phyloP scores from a whole-genome alignment of 208 protist species.

The Blastocrithidia nonstop region DNA sequence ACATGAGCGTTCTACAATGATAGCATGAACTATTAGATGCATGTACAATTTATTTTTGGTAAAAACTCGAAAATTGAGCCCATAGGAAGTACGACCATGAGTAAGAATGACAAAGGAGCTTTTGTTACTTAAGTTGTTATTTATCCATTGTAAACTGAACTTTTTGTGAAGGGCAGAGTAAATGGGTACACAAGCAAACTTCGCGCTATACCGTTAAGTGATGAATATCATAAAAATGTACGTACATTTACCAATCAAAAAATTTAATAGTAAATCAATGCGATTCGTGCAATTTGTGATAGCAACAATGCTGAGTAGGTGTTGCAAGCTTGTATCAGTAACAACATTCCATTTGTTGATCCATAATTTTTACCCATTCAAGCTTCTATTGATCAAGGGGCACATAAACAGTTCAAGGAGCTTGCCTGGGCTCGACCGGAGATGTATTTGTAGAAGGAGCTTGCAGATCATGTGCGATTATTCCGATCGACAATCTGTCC shows the following conservation, averaged over 20 bases:
- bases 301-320: conserved; percentile 35
- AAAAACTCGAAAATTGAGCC: conserved; percentile 33
- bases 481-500: conserved; percentile 29
- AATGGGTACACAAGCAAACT: conserved; percentile 58
- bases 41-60: conserved; percentile 53
- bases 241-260: conserved; percentile 13
- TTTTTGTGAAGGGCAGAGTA: conserved; percentile 45
- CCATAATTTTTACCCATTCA: conserved; percentile 54
- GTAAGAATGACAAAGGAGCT: conserved; percentile 14
- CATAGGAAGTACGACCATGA: conserved; percentile 34
- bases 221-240: conserved; percentile 27
- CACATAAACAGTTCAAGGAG: conserved; percentile 35
- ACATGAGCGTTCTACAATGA: conserved; percentile 77
- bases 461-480: conserved; percentile 41
- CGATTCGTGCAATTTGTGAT: conserved; percentile 19
- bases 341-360: conserved; percentile 48
- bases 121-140: conserved; percentile 29
- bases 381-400: conserved; percentile 24
- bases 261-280: conserved; percentile 19
- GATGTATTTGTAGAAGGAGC: conserved; percentile 26
- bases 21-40: conserved; percentile 50
- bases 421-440: conserved; percentile 47
- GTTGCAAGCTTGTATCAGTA: conserved; percentile 29
- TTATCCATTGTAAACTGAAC: conserved; percentile 60
- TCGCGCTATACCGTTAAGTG: conserved; percentile 28